phyloP scores from a whole-genome alignment of 2,329 filamentous ascomycete species.

The Aspergillus versicolor region DNA sequence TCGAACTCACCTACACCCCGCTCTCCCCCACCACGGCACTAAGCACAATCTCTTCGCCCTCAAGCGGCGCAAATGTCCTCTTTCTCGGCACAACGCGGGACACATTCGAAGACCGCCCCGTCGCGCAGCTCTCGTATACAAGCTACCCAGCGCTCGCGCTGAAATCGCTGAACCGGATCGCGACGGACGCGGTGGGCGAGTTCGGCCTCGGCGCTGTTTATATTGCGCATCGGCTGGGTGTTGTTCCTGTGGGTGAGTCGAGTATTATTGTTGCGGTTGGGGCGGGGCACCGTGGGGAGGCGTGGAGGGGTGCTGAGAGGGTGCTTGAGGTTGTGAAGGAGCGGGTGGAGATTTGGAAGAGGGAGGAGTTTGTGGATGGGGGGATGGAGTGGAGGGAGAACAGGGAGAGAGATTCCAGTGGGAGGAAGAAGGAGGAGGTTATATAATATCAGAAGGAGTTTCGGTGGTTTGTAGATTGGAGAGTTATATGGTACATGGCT shows the following conservation, averaged over 20 bases:
- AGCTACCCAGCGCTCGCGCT: slow-evolving; percentile 44
- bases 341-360: slow-evolving; percentile 92
- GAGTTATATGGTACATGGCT: slow-evolving; percentile 3
- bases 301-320: slow-evolving; percentile 86
- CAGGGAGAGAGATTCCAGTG: slow-evolving; percentile 64
- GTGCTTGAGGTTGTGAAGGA: slow-evolving; percentile 83
- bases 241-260: slow-evolving; percentile 87
- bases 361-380: slow-evolving; percentile 78
- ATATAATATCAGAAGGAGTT: neutral
- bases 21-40: slow-evolving; percentile 39
- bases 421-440: slow-evolving; percentile 16
- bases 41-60: slow-evolving; percentile 38
- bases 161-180: slow-evolving; percentile 41
- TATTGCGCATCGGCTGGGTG: slow-evolving; percentile 80
- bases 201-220: slow-evolving; percentile 71
- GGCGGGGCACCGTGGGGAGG: slow-evolving; percentile 76
- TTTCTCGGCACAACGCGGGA: slow-evolving; percentile 49
- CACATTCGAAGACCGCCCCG: slow-evolving; percentile 41
- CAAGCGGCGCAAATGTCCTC: slow-evolving; percentile 46
- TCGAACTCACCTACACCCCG: slow-evolving; percentile 42
- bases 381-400: slow-evolving; percentile 83
- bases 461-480: neutral
- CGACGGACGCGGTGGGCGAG: slow-evolving; percentile 48
- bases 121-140: slow-evolving; percentile 47
- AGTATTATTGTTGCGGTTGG: slow-evolving; percentile 88